A percentile compares a stretch with the other conserved stretches of the same genome.
Conservation (phyloP, 768 basidiomycete species). For the Collybia nuda region DNA sequence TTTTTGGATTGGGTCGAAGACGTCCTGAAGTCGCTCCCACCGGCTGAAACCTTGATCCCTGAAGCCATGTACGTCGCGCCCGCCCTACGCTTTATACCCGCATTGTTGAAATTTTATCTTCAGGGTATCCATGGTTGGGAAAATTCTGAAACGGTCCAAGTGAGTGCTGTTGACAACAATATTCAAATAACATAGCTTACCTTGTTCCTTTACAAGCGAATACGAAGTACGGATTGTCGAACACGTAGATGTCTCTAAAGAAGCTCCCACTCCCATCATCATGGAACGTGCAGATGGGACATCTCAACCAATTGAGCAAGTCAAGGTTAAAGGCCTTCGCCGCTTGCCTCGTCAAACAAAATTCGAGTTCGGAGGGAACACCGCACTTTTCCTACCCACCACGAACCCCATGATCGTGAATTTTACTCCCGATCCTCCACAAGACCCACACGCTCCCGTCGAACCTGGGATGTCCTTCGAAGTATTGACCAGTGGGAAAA, state of each 20-base stretch:
- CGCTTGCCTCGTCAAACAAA: not conserved
- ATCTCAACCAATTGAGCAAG: slow-evolving; percentile 1
- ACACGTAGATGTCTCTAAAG: not conserved
- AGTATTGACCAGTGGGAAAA: not conserved
- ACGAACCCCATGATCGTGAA: not conserved
- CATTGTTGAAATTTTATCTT: not conserved
- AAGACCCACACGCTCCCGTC: not conserved
- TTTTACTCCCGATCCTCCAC: not conserved
- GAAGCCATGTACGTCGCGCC: not conserved
- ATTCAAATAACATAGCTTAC: too few species aligned
- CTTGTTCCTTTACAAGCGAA: too few species aligned
- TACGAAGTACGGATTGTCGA: not conserved
- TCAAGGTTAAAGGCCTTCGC: not conserved
- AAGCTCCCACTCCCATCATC: not conserved
- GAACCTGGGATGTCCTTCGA: slow-evolving; percentile 1
- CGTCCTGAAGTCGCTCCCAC: slow-evolving; percentile 1
- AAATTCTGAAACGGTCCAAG: not conserved
- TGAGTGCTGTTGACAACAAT: not conserved
- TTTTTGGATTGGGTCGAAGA: slow-evolving; percentile 7
- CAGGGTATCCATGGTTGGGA: not conserved
- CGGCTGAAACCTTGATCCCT: not conserved
- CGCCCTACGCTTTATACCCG: too few species aligned
- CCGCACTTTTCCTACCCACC: not conserved
- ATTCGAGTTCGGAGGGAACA: slow-evolving; percentile 2
- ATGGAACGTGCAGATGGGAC: slow-evolving; percentile 1